Evolutionary conservation across 495 filamentous ascomycete genomes (phyloP).

Genomic region (Chlorociboria aeruginascens): DNA sequence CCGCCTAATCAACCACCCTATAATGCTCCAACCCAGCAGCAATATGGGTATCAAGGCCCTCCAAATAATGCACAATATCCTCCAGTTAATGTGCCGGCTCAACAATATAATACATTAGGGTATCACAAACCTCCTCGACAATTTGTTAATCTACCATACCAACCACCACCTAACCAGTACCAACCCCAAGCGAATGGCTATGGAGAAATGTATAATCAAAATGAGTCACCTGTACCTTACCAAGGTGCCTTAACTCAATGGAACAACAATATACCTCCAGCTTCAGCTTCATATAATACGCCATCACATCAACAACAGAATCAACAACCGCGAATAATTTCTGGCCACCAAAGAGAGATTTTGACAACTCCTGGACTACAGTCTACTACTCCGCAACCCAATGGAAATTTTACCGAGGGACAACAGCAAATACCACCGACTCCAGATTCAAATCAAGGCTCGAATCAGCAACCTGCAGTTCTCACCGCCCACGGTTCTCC

Average conservation of each 20-base stretch:
- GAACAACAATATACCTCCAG: slow-evolving; percentile 7
- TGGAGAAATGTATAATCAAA: neutral
- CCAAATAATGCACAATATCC: slow-evolving; percentile 13
- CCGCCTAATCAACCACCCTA: slow-evolving; percentile 6
- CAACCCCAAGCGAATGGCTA: neutral
- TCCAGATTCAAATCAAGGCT: neutral
- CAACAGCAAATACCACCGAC: slow-evolving; percentile 4
- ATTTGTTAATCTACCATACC: slow-evolving; percentile 8
- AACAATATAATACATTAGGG: slow-evolving; percentile 14
- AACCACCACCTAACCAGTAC: slow-evolving; percentile 4
- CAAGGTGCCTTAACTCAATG: slow-evolving; percentile 7
- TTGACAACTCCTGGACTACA: slow-evolving; percentile 8
- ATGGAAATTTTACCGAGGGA: neutral
- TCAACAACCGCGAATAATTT: neutral
- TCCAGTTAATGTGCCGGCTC: slow-evolving; percentile 13
- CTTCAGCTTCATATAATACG: neutral
- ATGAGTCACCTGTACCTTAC: slow-evolving; percentile 1
- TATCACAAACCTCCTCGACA: slow-evolving; percentile 6
- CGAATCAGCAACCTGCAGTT: too few relatives aligned
- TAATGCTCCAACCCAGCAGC: slow-evolving; percentile 11
- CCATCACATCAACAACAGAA: slow-evolving; percentile 2
- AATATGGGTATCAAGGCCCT: slow-evolving; percentile 19
- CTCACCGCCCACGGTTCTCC: too few relatives aligned
- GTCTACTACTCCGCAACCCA: slow-evolving; percentile 1
- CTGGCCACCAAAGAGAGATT: neutral